These are phyloP conservation scores for Pyricularia sp. DNA, from an alignment of 2,329 filamentous ascomycete species.

Conservation along the genomic window DNA sequence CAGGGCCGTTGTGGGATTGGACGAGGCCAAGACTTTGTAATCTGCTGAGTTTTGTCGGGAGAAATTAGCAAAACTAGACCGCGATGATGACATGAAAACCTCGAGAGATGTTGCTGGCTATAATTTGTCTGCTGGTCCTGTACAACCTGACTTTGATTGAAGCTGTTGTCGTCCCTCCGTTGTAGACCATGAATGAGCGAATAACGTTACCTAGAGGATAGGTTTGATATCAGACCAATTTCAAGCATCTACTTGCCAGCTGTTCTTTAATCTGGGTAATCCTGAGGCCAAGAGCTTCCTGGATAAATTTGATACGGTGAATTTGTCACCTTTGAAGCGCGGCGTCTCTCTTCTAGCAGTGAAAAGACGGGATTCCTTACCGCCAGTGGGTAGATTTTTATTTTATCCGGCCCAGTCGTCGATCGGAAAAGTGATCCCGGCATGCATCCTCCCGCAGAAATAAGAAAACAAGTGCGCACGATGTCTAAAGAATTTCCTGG, in stretches of 20 bases:
- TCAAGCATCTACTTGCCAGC: neutral
- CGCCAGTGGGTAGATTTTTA: neutral
- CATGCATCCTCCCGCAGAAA: neutral
- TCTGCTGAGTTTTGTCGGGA: neutral
- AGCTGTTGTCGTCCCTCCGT: neutral
- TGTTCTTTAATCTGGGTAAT: neutral
- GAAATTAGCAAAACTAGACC: neutral
- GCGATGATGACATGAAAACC: neutral
- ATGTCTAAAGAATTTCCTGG: too few species aligned
- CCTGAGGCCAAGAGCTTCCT: neutral
- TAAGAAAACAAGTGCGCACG: too few species aligned
- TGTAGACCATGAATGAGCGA: neutral
- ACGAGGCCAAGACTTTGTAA: neutral
- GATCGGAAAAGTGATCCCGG: neutral
- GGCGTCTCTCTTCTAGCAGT: neutral
- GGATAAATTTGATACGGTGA: neutral
- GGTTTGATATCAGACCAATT: neutral
- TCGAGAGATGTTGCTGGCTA: neutral
- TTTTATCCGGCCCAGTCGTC: neutral
- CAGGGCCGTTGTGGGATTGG: neutral
- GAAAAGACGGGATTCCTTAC: neutral
- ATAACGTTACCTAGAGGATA: neutral
- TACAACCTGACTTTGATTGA: neutral
- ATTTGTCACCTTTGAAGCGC: neutral
- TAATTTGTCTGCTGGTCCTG: neutral